A percentile compares a stretch with the other conserved stretches of the same genome.
Evolutionary conservation across 106 monocot species (phyloP).

Genomic region (Xerophyta viscosa): DNA sequence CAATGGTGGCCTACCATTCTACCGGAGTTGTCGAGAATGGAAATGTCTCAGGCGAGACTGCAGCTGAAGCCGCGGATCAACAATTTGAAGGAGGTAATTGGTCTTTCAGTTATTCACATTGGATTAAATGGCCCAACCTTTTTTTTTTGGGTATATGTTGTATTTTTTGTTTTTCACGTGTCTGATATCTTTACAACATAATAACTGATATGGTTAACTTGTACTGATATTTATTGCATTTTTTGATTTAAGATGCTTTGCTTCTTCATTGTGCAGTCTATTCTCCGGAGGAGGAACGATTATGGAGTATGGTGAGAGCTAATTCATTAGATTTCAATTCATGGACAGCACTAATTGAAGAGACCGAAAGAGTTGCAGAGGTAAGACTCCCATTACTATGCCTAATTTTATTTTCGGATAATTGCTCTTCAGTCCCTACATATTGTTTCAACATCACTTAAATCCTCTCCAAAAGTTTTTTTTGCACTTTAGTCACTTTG

Average conservation of each 20-base stretch:
- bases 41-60: slow-evolving; percentile 14
- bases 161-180: not conserved
- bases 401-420: not conserved
- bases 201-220: not conserved
- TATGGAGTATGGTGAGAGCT: slow-evolving; percentile 70
- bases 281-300: slow-evolving; percentile 77
- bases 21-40: slow-evolving; percentile 37
- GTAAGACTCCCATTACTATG: slow-evolving; percentile 12
- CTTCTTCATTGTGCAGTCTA: slow-evolving; percentile 26
- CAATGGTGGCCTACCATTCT: slow-evolving; percentile 29
- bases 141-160: not conserved
- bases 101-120: not conserved
- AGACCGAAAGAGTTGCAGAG: slow-evolving; percentile 79
- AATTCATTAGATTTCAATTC: slow-evolving; percentile 91
- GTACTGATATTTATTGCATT: slow-evolving; percentile 1
- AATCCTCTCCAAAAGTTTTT: too few species aligned
- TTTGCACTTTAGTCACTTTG: too few species aligned
- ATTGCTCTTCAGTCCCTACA: not conserved
- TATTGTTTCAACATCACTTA: too few species aligned
- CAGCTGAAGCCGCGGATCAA: slow-evolving; percentile 16
- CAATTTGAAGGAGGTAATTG: slow-evolving; percentile 37
- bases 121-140: not conserved
- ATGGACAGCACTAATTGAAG: slow-evolving; percentile 91
- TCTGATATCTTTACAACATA: not conserved
- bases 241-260: not conserved